Percentiles rank a stretch among this genome's conserved stretches.
phyloP scores from a whole-genome alignment of 805 yeast species.

The Candida montana region DNA sequence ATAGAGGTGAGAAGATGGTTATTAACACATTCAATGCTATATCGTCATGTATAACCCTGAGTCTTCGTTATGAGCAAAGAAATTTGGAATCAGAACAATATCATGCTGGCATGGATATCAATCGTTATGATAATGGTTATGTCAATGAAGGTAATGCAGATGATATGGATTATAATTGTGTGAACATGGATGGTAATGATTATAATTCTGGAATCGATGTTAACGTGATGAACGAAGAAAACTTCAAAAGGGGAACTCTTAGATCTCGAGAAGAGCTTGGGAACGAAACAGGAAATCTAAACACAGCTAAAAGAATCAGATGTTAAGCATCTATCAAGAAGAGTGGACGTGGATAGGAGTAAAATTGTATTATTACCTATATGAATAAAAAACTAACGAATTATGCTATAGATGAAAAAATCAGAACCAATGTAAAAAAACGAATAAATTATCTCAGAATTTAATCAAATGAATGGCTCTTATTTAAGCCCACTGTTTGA shows the following conservation, averaged over 20 bases:
- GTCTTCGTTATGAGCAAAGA: conserved; percentile 4
- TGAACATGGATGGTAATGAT: conserved; percentile 2
- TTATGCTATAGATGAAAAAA: not conserved
- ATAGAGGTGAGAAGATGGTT: conserved; percentile 36
- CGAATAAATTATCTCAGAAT: too few species aligned
- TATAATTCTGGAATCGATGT: conserved; percentile 9
- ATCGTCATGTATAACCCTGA: conserved; percentile 26
- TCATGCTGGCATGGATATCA: not conserved
- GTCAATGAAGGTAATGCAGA: conserved; percentile 19
- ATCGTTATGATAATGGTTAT: conserved; percentile 8
- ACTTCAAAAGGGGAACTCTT: conserved; percentile 10
- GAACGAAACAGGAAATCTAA: not conserved
- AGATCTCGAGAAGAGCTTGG: conserved; percentile 16
- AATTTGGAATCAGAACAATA: conserved; percentile 2
- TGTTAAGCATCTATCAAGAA: not conserved
- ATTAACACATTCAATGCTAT: conserved; percentile 32
- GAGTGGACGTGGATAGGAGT: too few species aligned
- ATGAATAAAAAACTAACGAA: not conserved
- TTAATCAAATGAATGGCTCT: too few species aligned
- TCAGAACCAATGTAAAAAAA: not conserved
- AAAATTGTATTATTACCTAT: not conserved
- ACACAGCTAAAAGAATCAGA: conserved; percentile 3
- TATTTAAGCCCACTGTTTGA: conserved; percentile 9
- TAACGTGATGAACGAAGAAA: conserved; percentile 10
- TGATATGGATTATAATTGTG: conserved; percentile 13